A percentile compares a stretch with the other conserved stretches of the same genome.
These are phyloP conservation scores for Dittrichia graveolens DNA, from an alignment of 129 eudicot species.

Conservation along the genomic window DNA sequence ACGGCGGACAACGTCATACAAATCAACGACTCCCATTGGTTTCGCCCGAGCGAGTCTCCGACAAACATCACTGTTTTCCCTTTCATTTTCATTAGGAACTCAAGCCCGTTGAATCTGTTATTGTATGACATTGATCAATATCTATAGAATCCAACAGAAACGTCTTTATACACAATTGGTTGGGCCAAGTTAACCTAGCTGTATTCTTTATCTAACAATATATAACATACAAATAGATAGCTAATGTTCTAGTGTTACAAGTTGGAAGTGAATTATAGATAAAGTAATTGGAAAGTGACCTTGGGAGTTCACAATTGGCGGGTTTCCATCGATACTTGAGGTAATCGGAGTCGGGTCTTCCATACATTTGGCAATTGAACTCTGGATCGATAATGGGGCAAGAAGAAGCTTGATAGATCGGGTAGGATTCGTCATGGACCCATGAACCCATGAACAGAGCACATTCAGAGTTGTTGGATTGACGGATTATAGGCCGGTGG, in stretches of 20 bases:
- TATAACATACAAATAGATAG: neutral
- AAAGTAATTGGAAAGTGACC: slow-evolving; percentile 38
- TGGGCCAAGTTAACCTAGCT: no score
- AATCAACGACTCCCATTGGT: slow-evolving; percentile 95
- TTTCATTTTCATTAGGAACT: slow-evolving; percentile 61
- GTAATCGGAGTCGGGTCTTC: slow-evolving; percentile 88
- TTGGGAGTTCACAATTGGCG: slow-evolving; percentile 79
- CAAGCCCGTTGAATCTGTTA: slow-evolving; percentile 73
- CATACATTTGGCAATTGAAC: slow-evolving; percentile 84
- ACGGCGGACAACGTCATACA: slow-evolving; percentile 75
- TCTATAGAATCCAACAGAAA: no score
- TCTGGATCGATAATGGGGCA: slow-evolving; percentile 78
- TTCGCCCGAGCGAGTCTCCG: slow-evolving; percentile 88
- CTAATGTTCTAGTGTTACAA: no score
- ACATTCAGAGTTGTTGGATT: slow-evolving; percentile 52
- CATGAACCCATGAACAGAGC: slow-evolving; percentile 72
- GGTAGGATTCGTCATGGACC: slow-evolving; percentile 74
- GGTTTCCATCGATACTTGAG: slow-evolving; percentile 94
- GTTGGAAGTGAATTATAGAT: no score
- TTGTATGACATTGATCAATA: no score
- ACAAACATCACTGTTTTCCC: slow-evolving; percentile 94
- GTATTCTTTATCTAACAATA: neutral
- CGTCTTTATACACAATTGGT: no score
- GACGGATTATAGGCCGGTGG: slow-evolving; percentile 43
- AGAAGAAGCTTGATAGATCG: slow-evolving; percentile 56